Evolutionary conservation across 2,329 filamentous ascomycete species (phyloP).

Genomic region (Emmonsiellopsis sp.): DNA sequence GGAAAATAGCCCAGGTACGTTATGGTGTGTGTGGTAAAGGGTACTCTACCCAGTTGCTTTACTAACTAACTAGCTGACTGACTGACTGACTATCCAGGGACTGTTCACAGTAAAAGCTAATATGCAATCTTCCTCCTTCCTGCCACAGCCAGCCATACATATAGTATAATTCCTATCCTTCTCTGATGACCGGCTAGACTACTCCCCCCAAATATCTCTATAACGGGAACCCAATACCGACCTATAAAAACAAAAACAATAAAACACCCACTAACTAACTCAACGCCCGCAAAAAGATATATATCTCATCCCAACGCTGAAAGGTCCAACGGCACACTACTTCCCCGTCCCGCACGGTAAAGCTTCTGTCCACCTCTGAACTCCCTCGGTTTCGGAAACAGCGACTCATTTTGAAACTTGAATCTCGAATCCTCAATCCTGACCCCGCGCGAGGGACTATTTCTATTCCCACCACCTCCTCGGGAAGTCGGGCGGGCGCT

Average conservation of each 20-base stretch:
- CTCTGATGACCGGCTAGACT: no score
- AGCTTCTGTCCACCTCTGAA: constrained; percentile 65
- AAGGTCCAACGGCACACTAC: constrained; percentile 86
- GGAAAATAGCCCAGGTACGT: no score
- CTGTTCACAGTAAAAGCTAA: no score
- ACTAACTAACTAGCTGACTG: no score
- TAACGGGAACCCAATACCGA: no score
- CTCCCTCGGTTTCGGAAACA: constrained; percentile 75
- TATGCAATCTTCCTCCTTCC: no score
- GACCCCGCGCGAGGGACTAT: constrained; percentile 9
- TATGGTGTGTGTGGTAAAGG: no score
- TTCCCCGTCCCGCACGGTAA: constrained; percentile 85
- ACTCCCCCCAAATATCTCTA: no score
- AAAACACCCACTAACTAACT: not conserved
- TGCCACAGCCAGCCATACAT: no score
- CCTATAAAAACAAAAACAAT: not conserved
- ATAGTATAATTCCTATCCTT: no score
- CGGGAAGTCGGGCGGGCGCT: not conserved
- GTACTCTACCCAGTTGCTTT: no score
- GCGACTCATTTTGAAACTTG: constrained; percentile 73
- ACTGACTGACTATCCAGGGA: no score
- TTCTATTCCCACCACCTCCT: not conserved
- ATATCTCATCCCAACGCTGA: constrained; percentile 37
- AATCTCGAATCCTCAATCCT: constrained; percentile 71
- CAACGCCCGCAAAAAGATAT: not conserved